These are phyloP conservation scores for Nasturtium officinale DNA, from an alignment of 345 rosid genomes.

Conservation along the genomic window DNA sequence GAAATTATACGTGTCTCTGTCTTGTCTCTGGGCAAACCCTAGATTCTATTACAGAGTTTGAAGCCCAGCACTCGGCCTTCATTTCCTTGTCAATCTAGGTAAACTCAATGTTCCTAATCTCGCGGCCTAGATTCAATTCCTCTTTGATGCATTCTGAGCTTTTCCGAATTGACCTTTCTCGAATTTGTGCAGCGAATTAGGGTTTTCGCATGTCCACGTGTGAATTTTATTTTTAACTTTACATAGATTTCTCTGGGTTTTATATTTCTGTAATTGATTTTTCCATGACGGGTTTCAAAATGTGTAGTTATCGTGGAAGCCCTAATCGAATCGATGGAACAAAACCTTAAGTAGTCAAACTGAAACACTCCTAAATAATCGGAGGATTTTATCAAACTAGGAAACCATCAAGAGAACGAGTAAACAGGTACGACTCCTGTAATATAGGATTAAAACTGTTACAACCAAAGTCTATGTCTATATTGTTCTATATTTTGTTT, in stretches of 20 bases:
- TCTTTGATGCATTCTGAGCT: neutral
- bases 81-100: constrained; percentile 10
- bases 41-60: neutral
- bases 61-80: constrained; percentile 14
- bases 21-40: constrained; percentile 10
- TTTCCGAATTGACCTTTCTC: too few relatives aligned
- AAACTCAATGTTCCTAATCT: neutral
- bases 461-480: too few relatives aligned
- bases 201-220: constrained; percentile 10
- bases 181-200: too few relatives aligned
- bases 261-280: neutral
- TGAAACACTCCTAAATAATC: too few relatives aligned
- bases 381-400: too few relatives aligned
- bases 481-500: neutral
- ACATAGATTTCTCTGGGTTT: neutral
- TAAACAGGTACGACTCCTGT: too few relatives aligned
- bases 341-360: too few relatives aligned
- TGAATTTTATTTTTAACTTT: neutral
- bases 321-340: neutral
- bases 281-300: neutral
- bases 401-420: too few relatives aligned
- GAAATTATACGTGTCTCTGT: constrained; percentile 7
- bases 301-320: neutral
- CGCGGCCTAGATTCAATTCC: neutral
- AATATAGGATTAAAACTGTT: too few relatives aligned